phyloP scores from a whole-genome alignment of 208 protist genomes.

The Acanthamoeba rhysodes region DNA sequence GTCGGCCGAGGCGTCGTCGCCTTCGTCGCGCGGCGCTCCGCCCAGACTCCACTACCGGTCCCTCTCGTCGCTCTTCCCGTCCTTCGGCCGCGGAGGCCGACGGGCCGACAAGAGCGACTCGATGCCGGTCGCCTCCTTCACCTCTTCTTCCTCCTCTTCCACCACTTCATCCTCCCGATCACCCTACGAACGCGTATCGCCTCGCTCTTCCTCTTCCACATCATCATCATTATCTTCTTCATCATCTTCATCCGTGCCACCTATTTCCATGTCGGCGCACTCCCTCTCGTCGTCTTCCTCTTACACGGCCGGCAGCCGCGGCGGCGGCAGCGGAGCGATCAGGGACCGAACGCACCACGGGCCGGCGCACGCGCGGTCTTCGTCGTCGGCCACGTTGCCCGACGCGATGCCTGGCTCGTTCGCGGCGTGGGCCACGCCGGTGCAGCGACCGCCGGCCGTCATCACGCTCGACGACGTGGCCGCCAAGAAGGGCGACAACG shows the following conservation, averaged over 20 bases:
- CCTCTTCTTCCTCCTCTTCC: too few relatives aligned
- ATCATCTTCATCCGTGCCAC: too few relatives aligned
- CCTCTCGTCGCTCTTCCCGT: constrained; percentile 3
- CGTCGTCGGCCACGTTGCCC: background rate
- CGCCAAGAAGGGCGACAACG: background rate
- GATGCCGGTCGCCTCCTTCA: background rate
- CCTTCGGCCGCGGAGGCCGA: constrained; percentile 12
- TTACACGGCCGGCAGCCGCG: background rate
- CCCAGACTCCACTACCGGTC: background rate
- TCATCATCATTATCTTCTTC: too few relatives aligned
- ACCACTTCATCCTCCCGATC: too few relatives aligned
- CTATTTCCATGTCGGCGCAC: too few relatives aligned
- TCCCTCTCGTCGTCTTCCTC: background rate
- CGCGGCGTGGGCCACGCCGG: background rate
- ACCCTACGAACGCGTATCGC: too few relatives aligned
- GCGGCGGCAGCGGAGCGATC: background rate
- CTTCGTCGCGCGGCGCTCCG: background rate
- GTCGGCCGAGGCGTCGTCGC: too few relatives aligned
- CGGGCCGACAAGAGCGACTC: constrained; percentile 44
- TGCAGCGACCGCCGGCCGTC: background rate
- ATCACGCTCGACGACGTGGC: constrained; percentile 7
- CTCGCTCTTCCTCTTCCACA: too few relatives aligned
- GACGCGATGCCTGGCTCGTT: background rate
- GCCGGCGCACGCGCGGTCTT: background rate
- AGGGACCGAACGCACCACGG: background rate